phyloP scores from a whole-genome alignment of 2,329 filamentous ascomycete species.

The Colletotrichum cereale region DNA sequence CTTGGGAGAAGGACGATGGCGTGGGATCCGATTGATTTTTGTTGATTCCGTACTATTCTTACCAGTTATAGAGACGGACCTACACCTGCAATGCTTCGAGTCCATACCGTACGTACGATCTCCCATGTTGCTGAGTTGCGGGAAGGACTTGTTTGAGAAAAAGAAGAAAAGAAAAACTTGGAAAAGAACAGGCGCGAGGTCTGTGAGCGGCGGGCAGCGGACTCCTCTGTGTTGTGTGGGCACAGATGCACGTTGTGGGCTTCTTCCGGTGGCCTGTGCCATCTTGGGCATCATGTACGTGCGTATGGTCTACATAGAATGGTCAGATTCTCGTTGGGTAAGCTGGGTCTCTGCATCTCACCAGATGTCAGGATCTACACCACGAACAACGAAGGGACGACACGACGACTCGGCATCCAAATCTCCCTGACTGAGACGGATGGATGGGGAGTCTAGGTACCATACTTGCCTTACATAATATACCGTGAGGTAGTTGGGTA shows the following conservation, averaged over 20 bases:
- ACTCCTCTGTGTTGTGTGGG: conserved; percentile 13
- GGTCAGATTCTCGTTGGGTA: neutral
- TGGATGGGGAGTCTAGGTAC: neutral
- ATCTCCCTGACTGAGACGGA: neutral
- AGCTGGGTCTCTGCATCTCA: neutral
- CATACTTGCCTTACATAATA: neutral
- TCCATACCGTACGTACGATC: too few relatives aligned
- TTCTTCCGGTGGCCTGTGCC: neutral
- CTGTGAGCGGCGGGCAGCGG: conserved; percentile 5
- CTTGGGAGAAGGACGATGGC: neutral
- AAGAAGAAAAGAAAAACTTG: neutral
- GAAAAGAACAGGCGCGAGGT: too few relatives aligned
- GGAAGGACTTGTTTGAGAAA: too few relatives aligned
- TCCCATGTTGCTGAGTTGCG: too few relatives aligned
- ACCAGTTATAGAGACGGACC: neutral
- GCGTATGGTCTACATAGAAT: neutral
- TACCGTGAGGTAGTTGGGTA: too few relatives aligned
- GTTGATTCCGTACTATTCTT: neutral
- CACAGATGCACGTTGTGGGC: neutral
- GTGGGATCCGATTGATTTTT: neutral
- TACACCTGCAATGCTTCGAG: too few relatives aligned
- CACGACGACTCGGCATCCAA: neutral
- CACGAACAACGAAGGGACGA: neutral
- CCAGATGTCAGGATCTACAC: neutral
- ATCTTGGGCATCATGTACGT: neutral